Evolutionary conservation across 2,329 filamentous ascomycete genomes (phyloP).

Genomic region (Fusarium palustre): DNA sequence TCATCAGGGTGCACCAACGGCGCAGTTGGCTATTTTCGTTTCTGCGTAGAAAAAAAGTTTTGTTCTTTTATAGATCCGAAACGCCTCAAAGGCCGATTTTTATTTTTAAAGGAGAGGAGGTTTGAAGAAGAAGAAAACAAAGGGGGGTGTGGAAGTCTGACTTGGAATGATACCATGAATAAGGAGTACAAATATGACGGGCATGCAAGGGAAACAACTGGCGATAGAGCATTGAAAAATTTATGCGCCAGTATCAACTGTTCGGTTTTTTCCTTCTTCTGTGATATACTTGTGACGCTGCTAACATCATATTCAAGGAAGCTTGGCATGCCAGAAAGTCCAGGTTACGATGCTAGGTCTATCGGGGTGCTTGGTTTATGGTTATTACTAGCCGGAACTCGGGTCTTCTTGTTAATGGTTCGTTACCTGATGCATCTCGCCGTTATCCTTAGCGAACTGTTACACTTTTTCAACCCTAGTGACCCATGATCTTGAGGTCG

Average conservation of each 20-base stretch:
- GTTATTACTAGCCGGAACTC: neutral
- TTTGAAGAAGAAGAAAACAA: neutral
- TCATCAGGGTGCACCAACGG: slow-evolving; percentile 8
- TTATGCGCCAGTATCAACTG: slow-evolving; percentile 3
- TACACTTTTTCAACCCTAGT: slow-evolving; percentile 3
- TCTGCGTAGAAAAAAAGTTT: slow-evolving; percentile 1
- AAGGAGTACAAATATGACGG: slow-evolving; percentile 41
- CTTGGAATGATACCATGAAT: slow-evolving; percentile 48
- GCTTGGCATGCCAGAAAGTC: neutral
- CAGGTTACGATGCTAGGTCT: neutral
- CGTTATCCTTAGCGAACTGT: slow-evolving; percentile 9
- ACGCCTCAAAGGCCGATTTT: slow-evolving; percentile 39
- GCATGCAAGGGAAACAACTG: slow-evolving; percentile 12
- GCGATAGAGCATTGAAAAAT: slow-evolving; percentile 24
- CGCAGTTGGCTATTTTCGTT: slow-evolving; percentile 18
- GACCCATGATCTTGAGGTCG: neutral
- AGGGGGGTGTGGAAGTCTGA: slow-evolving; percentile 25
- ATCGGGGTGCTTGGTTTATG: neutral
- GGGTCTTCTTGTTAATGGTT: neutral
- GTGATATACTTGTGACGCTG: neutral
- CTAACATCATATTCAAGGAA: neutral
- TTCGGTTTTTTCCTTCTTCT: neutral
- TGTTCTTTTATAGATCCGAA: slow-evolving; percentile 29
- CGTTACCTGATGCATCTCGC: slow-evolving; percentile 15
- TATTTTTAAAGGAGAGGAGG: slow-evolving; percentile 1